Evolutionary conservation across 257 asterid species (phyloP), one percentile per base, ranked within the genome.

Genomic region (Leptodermis oblonga): DNA sequence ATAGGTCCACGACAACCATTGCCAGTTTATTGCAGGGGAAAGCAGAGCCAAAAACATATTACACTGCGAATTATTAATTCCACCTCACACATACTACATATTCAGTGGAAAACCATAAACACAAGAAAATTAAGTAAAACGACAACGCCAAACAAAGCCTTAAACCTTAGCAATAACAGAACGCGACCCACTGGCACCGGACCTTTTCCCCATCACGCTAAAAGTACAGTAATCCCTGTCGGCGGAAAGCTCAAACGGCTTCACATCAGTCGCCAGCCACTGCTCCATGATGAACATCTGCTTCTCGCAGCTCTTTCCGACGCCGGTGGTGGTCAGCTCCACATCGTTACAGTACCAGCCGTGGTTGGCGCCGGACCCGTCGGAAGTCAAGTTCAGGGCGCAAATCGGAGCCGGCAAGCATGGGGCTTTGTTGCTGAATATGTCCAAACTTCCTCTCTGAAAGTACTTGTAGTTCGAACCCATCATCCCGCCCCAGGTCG

Each of bases 291-390:
- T 67, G 71, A 89, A 87, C 30, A 51, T 2, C 58, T 68, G 73
- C 69, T 55, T 55, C 17, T 34, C 62, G 26, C 62, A 55, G 18
- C 2, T 25, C 37, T 55, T 55, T 1, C 30, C 90, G 69, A 76
- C 78, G 18, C 86, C 90, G 13, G 92, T 75, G 48, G 43, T 52
- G 7, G 90, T 86, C 10, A 84, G 89, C 73, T 90, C 92, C 28
- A 90, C 84, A 4, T 86, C 86, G 72, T 84, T 80, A 55, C 80
- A 74, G 79, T 86, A 87, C 96, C 96, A 90, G 1, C 92, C 95
- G 13, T 83, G 90, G 46, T 81, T 83, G 8, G 69, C 2, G 5
- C 96, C 96, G 2, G 88, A n/a, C 7, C 96, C 95, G 22, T 85
- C 89, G 0, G 95, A 89, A 9, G 95, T 89, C 18, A 89, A 74